Evolutionary conservation across 192 early-diverging fungal genomes (phyloP).

Genomic region (Coemansia sp.): DNA sequence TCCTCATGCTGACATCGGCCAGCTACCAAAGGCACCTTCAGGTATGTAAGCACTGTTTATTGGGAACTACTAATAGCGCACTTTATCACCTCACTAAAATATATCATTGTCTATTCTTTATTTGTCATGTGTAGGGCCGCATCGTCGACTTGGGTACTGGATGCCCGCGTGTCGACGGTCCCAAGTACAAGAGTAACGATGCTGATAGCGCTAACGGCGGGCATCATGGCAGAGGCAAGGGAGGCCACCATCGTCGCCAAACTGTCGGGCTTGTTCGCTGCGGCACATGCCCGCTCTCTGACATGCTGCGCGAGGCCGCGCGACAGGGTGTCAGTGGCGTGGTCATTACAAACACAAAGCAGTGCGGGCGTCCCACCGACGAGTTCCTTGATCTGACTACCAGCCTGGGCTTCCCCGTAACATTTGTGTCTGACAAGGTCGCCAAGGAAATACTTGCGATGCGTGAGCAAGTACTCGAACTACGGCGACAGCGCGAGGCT

Average conservation of each 20-base stretch:
- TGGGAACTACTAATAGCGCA: background rate
- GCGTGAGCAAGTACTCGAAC: conserved; percentile 22
- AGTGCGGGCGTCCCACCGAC: conserved; percentile 38
- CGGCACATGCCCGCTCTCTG: conserved; percentile 37
- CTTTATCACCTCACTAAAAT: background rate
- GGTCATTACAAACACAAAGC: conserved; percentile 43
- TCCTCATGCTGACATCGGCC: conserved; percentile 32
- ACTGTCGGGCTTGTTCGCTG: conserved; percentile 44
- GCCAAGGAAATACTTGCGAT: conserved; percentile 26
- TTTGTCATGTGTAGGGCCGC: conserved; percentile 30
- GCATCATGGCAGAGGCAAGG: background rate
- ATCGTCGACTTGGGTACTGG: conserved; percentile 27
- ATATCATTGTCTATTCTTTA: background rate
- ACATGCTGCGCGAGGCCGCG: conserved; percentile 29
- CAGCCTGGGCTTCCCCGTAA: conserved; percentile 34
- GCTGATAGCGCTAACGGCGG: background rate
- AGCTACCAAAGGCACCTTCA: conserved; percentile 30
- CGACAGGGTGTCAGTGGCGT: conserved; percentile 33
- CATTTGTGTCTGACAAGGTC: conserved; percentile 38
- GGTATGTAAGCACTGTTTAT: conserved; percentile 22
- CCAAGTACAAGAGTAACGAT: background rate
- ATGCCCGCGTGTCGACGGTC: conserved; percentile 10
- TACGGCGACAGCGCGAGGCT: conserved; percentile 2
- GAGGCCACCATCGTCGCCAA: conserved; percentile 7
- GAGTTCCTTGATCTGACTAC: conserved; percentile 35